Percentiles rank a stretch among this genome's conserved stretches.
Evolutionary conservation across 441 rosid genomes (phyloP).

Genomic region (Viola pubescens): DNA sequence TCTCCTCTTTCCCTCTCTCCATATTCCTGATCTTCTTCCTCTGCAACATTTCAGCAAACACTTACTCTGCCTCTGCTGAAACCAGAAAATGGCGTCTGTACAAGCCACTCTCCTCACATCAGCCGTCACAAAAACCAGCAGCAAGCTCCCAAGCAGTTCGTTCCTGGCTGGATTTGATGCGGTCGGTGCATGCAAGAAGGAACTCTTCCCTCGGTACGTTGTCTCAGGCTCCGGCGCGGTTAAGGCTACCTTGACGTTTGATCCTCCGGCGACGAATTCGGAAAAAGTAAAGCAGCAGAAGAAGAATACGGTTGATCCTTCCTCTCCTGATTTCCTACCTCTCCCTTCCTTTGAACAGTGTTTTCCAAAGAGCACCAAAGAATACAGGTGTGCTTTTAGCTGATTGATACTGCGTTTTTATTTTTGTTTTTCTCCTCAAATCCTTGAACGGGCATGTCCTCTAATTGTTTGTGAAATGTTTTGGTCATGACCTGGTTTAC

Average conservation of each 20-base stretch:
- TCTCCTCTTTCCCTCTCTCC: background rate
- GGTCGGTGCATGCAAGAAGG: conserved; percentile 33
- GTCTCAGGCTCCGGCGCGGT: background rate
- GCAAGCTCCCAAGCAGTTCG: conserved; percentile 38
- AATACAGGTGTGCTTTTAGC: conserved; percentile 33
- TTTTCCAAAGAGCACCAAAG: conserved; percentile 87
- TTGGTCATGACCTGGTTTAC: conserved; percentile 18
- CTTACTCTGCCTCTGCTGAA: background rate
- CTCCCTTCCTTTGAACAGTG: conserved; percentile 88
- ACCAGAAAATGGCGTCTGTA: conserved; percentile 57
- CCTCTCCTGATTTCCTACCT: conserved; percentile 78
- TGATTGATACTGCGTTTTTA: background rate
- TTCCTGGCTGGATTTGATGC: conserved; percentile 55
- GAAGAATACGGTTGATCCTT: conserved; percentile 74
- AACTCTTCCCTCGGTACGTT: conserved; percentile 11
- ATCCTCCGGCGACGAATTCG: conserved; percentile 46
- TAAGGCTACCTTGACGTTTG: conserved; percentile 69
- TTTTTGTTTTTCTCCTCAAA: background rate
- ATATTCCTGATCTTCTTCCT: background rate
- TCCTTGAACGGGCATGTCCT: background rate
- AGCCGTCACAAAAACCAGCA: conserved; percentile 45
- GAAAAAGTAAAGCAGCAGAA: conserved; percentile 48
- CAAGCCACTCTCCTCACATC: conserved; percentile 39
- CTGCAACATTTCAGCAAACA: too few relatives aligned
- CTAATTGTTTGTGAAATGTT: background rate